These are phyloP conservation scores for Selaginella moellendorffii DNA, from an alignment of 75 land plant genomes.

Conservation along the genomic window DNA sequence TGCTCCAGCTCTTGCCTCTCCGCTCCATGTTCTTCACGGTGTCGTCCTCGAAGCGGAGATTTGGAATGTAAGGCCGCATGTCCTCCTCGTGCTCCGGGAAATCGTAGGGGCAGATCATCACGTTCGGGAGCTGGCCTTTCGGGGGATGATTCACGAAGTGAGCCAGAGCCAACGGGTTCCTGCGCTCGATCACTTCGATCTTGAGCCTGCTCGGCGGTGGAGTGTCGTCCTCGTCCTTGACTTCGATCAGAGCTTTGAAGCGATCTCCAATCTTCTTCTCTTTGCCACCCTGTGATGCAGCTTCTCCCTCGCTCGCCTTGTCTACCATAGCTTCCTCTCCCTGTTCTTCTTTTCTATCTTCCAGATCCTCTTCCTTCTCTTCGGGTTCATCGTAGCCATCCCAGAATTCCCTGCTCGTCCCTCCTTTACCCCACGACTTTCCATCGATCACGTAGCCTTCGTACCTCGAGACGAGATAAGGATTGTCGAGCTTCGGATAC, in stretches of 20 bases:
- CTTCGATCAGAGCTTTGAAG: background rate
- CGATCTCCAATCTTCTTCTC: too few species aligned
- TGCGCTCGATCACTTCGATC: slow-evolving; percentile 39
- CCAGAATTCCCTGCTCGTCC: slow-evolving; percentile 63
- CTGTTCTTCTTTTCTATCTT: background rate
- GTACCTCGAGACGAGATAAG: slow-evolving; percentile 84
- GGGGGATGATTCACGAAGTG: slow-evolving; percentile 91
- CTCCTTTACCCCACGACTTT: slow-evolving; percentile 79
- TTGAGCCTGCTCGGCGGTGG: background rate
- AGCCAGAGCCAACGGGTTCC: slow-evolving; percentile 80
- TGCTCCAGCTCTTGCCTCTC: slow-evolving; percentile 66
- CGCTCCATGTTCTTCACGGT: slow-evolving; percentile 55
- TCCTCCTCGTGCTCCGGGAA: slow-evolving; percentile 37
- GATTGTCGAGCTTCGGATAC: slow-evolving; percentile 83
- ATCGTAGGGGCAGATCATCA: slow-evolving; percentile 81
- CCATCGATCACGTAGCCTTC: slow-evolving; percentile 88
- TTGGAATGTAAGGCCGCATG: slow-evolving; percentile 76
- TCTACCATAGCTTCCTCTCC: background rate
- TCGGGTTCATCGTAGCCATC: slow-evolving; percentile 26
- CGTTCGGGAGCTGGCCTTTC: slow-evolving; percentile 59
- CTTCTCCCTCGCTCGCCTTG: background rate
- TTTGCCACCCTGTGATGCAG: too few species aligned
- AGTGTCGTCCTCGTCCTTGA: background rate
- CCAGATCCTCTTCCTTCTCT: background rate
- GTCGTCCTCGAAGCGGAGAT: slow-evolving; percentile 50